Base-by-base conservation (phyloP, 2,329 filamentous ascomycete species). In the Raffaelea arxii region DNA sequence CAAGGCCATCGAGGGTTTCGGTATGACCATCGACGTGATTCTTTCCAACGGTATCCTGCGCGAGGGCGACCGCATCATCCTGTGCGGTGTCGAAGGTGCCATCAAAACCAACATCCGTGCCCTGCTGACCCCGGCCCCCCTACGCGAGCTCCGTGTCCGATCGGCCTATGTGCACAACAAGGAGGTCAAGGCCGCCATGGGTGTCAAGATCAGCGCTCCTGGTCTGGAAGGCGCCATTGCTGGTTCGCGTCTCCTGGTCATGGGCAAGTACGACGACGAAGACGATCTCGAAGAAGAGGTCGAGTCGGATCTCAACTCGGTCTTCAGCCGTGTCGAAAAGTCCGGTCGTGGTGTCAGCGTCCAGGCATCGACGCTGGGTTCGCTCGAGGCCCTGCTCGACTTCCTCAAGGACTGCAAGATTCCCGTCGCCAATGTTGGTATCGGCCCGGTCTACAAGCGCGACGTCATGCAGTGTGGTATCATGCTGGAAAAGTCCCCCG, bases 91-190 rank as follows among this genome's bases (percentile, higher is more conserved):
- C n/a, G 92, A 97, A 62, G 92, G 94, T 24, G 83, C 89, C 44
- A 98, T 98, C 62, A 80, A 83, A 50, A 98, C 92, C 6, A 96
- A 96, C 56, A 92, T 98, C 58, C 81, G 92, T 69, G 94, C 92
- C 14, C 76, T 98, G 23, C 74, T 98, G 44, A 98, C 92, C 4
- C 92, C 92, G 2, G 90, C 89, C 11, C 86, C 89, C 50, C 80
- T 98, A 62, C 92, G 88, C 62, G 92, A 98, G 65, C 68, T 98
- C 54, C 89, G 94, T 64, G 79, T 98, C 58, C 97, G 97, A 70
- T 95, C 90, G 3, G 78, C 83, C 52, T 98, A 98, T 59, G 91
- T 98, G 25, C 94, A 98, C 73, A 96, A 98, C 73, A 97, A 98
- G 72, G 89, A 95, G 65, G 90, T 96, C 70, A 98, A 96, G 75